Evolutionary conservation across 1,284 basidiomycete genomes (phyloP), one percentile per base, ranked within the genome.

Genomic region (Sparassis latifolia): DNA sequence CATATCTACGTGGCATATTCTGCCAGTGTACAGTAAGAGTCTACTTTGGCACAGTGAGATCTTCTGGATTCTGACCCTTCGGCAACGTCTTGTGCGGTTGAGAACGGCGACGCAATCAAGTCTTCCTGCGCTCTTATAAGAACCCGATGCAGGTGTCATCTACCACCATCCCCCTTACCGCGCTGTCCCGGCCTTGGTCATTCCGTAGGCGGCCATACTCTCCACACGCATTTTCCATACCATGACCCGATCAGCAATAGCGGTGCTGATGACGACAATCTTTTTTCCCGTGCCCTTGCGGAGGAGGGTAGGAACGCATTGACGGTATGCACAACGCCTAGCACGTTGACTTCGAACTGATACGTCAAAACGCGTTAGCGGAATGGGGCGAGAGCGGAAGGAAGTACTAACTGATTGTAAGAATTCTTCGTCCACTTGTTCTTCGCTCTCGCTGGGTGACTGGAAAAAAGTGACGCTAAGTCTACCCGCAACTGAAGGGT

Each of bases 271-370:
- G 5, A 64, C 62, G 47, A 71, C 57, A 33, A 75, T 67, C 52
- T 69, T 73, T 58, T 72, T 72, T 20, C 53, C 48, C 1, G 59
- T 44, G 5, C 71, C 66, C 4, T 62, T 63, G 27, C 61, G 60
- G 10, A 76, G 60, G 29, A 76, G 66, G 74, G 72, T 2, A 62
- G 52, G 51, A 62, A 75, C 0, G 64, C 62, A 52, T 70, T 68
- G 51, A 63, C 70, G 41, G 63, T 62, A 50, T 66, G 63, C 5
- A 74, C 60, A 10, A 63, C 57, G 12, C 72, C 71, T 40, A 73
- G 50, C 33, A 69, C 66, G 55, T 76, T 75, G 31, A 65, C 54
- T 30, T 66, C 59, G 59, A 66, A 64, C 62, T 64, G 37, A 2
- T 6, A n/a, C 3, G 37, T 33, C 12, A 35, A 10, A 10, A 28